Percentiles rank a stretch among this genome's conserved stretches.
These are phyloP conservation scores for Zymoseptoria passerinii DNA, from an alignment of 2,329 filamentous ascomycete genomes.

Conservation along the genomic window DNA sequence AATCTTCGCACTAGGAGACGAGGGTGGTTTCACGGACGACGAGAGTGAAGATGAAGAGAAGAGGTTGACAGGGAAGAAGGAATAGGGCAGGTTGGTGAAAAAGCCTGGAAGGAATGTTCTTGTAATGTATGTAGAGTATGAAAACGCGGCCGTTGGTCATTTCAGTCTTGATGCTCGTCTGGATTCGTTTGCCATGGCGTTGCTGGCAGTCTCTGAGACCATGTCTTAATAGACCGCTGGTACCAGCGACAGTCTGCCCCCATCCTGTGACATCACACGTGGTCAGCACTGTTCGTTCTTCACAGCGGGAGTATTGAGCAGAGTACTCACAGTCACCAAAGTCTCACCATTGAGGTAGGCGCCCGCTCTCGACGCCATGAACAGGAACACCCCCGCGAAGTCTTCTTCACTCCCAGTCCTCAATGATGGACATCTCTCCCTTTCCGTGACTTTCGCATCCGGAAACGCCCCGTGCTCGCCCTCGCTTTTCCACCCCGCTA, in stretches of 20 bases:
- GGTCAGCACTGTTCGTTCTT: not conserved
- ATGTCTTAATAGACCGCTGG: not conserved
- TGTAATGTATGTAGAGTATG: not conserved
- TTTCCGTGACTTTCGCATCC: constrained; percentile 48
- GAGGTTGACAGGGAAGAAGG: constrained; percentile 42
- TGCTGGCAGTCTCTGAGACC: not conserved
- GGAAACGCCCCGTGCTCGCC: constrained; percentile 16
- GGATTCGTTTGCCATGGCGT: not conserved
- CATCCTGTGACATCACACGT: constrained; percentile 38
- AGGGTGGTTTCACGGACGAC: constrained; percentile 78
- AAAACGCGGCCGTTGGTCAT: not conserved
- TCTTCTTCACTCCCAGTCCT: constrained; percentile 53
- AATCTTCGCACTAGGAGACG: constrained; percentile 85
- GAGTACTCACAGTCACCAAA: constrained; percentile 39
- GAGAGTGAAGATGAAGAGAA: constrained; percentile 45
- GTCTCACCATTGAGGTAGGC: constrained; percentile 58
- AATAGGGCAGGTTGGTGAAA: constrained; percentile 31
- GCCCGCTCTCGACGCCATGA: constrained; percentile 56
- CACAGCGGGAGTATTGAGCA: not conserved
- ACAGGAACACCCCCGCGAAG: constrained; percentile 57
- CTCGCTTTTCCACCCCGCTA: constrained; percentile 17
- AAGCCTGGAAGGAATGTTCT: not conserved
- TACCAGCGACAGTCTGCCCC: constrained; percentile 46
- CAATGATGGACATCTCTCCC: constrained; percentile 46
- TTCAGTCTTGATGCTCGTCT: not conserved